Percentiles rank a stretch among this genome's conserved stretches.
Evolutionary conservation across 2,329 filamentous ascomycete species (phyloP).

Genomic region (Stagonosporopsis tanaceti): DNA sequence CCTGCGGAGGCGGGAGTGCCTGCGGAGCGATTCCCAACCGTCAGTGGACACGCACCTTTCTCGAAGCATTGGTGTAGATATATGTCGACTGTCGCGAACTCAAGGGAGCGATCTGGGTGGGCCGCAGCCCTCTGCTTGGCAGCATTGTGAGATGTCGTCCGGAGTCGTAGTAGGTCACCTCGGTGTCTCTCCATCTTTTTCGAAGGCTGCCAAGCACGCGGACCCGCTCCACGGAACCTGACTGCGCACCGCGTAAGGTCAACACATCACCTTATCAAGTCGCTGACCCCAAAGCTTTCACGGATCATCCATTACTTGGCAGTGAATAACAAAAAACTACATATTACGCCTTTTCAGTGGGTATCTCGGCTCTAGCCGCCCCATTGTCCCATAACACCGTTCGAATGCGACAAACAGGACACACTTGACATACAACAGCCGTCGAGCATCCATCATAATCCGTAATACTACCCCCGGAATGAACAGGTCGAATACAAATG

Average conservation of each 20-base stretch:
- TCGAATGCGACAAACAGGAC: slow-evolving; percentile 13
- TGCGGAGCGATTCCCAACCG: neutral
- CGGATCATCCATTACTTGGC: slow-evolving; percentile 16
- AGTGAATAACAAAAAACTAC: slow-evolving; percentile 20
- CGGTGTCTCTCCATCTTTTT: slow-evolving; percentile 31
- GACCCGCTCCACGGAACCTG: slow-evolving; percentile 23
- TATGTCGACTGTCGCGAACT: slow-evolving; percentile 33
- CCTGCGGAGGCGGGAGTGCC: slow-evolving; percentile 16
- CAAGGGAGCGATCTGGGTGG: slow-evolving; percentile 39
- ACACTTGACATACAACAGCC: slow-evolving; percentile 6
- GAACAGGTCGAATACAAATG: slow-evolving; percentile 21
- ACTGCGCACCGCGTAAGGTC: slow-evolving; percentile 10
- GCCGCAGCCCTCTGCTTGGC: slow-evolving; percentile 57
- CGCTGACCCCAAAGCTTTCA: neutral
- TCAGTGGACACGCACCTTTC: slow-evolving; percentile 43
- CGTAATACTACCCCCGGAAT: neutral
- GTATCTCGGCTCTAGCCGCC: slow-evolving; percentile 27
- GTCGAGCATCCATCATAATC: neutral
- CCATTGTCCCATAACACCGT: slow-evolving; percentile 15
- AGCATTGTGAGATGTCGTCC: slow-evolving; percentile 54
- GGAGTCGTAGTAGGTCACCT: slow-evolving; percentile 23
- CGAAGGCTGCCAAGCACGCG: slow-evolving; percentile 33
- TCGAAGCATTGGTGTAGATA: slow-evolving; percentile 33
- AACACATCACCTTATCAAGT: neutral
- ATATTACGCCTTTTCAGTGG: slow-evolving; percentile 27